Evolutionary conservation across 768 basidiomycete genomes (phyloP).

Genomic region (Nevesoporus exiguus): DNA sequence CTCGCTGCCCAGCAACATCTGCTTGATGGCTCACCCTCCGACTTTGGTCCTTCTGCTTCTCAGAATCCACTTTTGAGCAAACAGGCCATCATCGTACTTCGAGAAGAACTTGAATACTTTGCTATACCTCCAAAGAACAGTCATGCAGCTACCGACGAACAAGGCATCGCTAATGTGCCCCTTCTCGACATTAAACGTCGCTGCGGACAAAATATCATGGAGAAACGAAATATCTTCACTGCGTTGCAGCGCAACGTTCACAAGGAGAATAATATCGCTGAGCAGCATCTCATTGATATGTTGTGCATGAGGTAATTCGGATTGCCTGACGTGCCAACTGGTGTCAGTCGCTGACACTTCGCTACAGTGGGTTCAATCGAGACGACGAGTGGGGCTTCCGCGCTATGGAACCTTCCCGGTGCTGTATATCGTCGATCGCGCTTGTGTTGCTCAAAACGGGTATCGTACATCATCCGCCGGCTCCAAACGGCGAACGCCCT

Average conservation of each 20-base stretch:
- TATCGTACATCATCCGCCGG: conserved; percentile 64
- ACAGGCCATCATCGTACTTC: conserved; percentile 96
- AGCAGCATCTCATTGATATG: conserved; percentile 99
- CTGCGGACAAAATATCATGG: conserved; percentile 85
- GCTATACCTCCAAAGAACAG: conserved; percentile 81
- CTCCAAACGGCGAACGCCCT: conserved; percentile 55
- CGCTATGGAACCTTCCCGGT: conserved; percentile 91
- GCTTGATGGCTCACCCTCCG: conserved; percentile 57
- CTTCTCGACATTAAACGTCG: conserved; percentile 79
- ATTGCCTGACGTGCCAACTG: conserved; percentile 2
- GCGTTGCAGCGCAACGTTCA: conserved; percentile 98
- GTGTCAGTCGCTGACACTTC: conserved; percentile 9
- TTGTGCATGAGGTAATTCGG: conserved; percentile 89
- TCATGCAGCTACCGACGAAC: conserved; percentile 62
- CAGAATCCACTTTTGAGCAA: conserved; percentile 93
- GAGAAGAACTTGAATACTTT: conserved; percentile 98
- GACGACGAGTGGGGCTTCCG: conserved; percentile 99
- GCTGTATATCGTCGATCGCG: conserved; percentile 97
- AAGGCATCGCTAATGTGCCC: conserved; percentile 75
- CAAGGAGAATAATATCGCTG: conserved; percentile 98
- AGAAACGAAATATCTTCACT: conserved; percentile 91
- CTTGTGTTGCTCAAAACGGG: conserved; percentile 97
- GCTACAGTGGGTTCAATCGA: conserved; percentile 79
- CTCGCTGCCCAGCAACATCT: conserved; percentile 78
- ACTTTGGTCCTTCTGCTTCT: conserved; percentile 58